Base-by-base conservation (phyloP, 2,329 filamentous ascomycete genomes). In the Coniella lustricola region DNA sequence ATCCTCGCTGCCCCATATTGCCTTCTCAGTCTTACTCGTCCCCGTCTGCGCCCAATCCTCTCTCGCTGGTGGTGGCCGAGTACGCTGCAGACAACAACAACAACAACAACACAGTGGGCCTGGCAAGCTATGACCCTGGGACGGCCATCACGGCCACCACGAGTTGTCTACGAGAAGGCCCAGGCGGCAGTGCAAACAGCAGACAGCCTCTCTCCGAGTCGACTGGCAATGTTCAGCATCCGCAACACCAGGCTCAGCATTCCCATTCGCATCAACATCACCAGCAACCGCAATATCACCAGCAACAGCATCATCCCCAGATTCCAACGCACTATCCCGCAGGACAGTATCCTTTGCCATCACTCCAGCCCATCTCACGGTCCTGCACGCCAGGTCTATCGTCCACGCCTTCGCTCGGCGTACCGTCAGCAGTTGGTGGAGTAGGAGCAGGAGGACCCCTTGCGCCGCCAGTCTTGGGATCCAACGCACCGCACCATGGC, bases 121-220 rank as follows among this genome's bases (percentile, higher is more conserved):
- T 42, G 20, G 32, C 18, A 3, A 12, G 44, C 5, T 50, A 50
- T 8, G 44, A 52, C 21, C 40, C 37, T 13, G 44, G 44, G 7
- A 18, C 22, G n/a, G 10, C 17, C 42, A 34, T 25, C 16, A 41
- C 3, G 14, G 35, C 13, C 16, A 34, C 7, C 29, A 40, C 22
- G 17, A 42, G 46, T 16, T 38, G 39, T 14, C 39, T 42, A 10
- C 29, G 39, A 18, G 38, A 47, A 7, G 40, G 40, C 22, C 36
- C 32, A n/a, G 33, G 17, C 18, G 18, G 35, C 13, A 18, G 21
- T 20, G 41, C 22, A 16, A 42, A 25, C 31, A 48, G 57, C 53
- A 59, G 72, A 51, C 64, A 71, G 51, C 75, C 76, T 25, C 67
- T 80, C 33, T 66, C 72, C 49, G 76, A 80, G 57, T 70, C 73